phyloP scores from a whole-genome alignment of 352 stramenopile species.

The Phytophthora syringae region DNA sequence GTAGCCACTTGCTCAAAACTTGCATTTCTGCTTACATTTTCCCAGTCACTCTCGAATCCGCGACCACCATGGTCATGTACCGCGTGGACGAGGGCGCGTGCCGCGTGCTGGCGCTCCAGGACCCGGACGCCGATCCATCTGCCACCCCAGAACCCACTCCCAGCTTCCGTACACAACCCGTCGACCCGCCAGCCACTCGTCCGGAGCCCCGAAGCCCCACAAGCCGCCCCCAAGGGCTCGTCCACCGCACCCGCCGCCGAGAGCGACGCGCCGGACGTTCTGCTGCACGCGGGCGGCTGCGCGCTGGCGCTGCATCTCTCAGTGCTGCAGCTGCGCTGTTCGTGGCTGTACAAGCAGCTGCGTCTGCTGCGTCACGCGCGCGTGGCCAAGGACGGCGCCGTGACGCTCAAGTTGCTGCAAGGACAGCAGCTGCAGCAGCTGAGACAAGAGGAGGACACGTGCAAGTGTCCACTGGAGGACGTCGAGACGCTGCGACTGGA shows the following conservation, averaged over 20 bases:
- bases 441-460: not conserved
- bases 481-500: slow-evolving; percentile 9
- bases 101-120: slow-evolving; percentile 24
- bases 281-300: slow-evolving; percentile 60
- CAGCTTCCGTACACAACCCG: not conserved
- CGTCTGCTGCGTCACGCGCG: slow-evolving; percentile 20
- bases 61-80: slow-evolving; percentile 25
- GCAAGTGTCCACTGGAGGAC: slow-evolving; percentile 28
- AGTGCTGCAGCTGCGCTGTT: slow-evolving; percentile 43
- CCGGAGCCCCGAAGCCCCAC: not conserved
- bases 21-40: slow-evolving; percentile 15
- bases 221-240: not conserved
- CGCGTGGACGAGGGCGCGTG: slow-evolving; percentile 22
- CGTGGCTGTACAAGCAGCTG: slow-evolving; percentile 48
- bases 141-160: not conserved
- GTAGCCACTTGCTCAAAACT: not conserved
- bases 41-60: not conserved
- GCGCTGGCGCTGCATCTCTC: slow-evolving; percentile 50
- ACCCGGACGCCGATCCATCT: not conserved
- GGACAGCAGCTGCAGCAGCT: slow-evolving; percentile 16
- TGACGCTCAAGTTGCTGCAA: slow-evolving; percentile 22
- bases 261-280: slow-evolving; percentile 39
- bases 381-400: not conserved
- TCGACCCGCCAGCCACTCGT: not conserved
- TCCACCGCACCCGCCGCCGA: slow-evolving; percentile 19